Conservation (phyloP, 31 red algal genomes). For the Porphyra umbilicalis region DNA sequence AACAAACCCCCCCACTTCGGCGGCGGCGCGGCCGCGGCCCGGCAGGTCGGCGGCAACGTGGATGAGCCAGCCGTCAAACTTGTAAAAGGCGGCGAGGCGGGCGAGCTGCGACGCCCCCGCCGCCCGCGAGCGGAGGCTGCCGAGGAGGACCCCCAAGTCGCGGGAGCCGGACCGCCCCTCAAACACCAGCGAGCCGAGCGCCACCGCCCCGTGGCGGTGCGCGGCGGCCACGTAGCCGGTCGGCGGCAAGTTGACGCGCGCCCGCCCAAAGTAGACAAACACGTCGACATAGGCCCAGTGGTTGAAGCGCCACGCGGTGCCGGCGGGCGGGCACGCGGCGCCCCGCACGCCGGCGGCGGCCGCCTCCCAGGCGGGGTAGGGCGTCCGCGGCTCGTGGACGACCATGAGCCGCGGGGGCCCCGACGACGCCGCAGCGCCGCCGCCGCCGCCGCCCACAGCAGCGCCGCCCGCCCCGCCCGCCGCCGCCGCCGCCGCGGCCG, state of each 20-base stretch:
- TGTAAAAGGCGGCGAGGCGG: slow-evolving; percentile 66
- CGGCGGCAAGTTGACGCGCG: slow-evolving; percentile 64
- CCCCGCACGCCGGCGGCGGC: slow-evolving; percentile 21
- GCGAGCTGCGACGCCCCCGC: slow-evolving; percentile 56
- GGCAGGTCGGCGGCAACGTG: slow-evolving; percentile 54
- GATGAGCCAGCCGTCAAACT: slow-evolving; percentile 92
- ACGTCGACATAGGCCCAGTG: slow-evolving; percentile 87
- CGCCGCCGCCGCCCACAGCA: slow-evolving; percentile 7
- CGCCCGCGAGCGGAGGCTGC: slow-evolving; percentile 31
- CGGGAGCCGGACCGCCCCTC: slow-evolving; percentile 37
- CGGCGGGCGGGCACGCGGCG: slow-evolving; percentile 19
- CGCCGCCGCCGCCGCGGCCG: neutral
- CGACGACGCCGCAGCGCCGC: slow-evolving; percentile 18
- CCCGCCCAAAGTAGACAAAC: slow-evolving; percentile 87
- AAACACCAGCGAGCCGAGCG: slow-evolving; percentile 73
- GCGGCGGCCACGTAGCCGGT: slow-evolving; percentile 69
- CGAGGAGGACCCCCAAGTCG: slow-evolving; percentile 38
- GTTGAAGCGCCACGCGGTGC: slow-evolving; percentile 63
- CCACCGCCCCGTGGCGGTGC: slow-evolving; percentile 64
- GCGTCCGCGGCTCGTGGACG: slow-evolving; percentile 46
- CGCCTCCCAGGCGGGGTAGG: slow-evolving; percentile 51
- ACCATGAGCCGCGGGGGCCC: slow-evolving; percentile 51
- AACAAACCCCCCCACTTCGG: slow-evolving; percentile 49
- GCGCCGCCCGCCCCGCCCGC: neutral
- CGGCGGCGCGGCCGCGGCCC: slow-evolving; percentile 16